These are phyloP conservation scores for Kodamaea sp. DNA, from an alignment of 1,139 yeast genomes.

Conservation along the genomic window DNA sequence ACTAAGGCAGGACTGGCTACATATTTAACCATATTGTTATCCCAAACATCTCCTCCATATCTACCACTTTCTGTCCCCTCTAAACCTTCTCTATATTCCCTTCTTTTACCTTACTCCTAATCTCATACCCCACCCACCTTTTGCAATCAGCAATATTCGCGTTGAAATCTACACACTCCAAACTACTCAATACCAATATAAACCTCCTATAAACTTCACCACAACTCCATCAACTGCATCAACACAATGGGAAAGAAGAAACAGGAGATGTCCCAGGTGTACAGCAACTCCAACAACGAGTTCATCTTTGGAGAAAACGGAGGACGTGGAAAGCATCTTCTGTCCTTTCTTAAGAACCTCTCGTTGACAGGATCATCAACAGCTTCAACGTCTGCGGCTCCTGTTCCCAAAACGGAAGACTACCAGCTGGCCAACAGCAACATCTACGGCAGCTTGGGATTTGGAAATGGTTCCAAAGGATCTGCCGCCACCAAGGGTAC, in stretches of 20 bases:
- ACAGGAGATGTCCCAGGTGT: slow-evolving; percentile 63
- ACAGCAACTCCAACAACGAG: slow-evolving; percentile 50
- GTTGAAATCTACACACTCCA: too few relatives aligned
- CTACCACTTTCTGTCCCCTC: too few relatives aligned
- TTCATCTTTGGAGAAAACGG: slow-evolving; percentile 69
- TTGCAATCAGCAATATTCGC: too few relatives aligned
- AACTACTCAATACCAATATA: too few relatives aligned
- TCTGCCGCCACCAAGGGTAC: slow-evolving; percentile 2
- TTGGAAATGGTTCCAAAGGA: not conserved
- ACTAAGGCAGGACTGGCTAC: too few relatives aligned
- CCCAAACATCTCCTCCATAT: too few relatives aligned
- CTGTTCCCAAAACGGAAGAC: slow-evolving; percentile 17
- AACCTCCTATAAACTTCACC: too few relatives aligned
- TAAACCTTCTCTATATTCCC: too few relatives aligned
- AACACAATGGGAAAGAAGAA: slow-evolving; percentile 52
- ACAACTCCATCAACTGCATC: too few relatives aligned
- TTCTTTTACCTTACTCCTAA: too few relatives aligned
- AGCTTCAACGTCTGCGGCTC: slow-evolving; percentile 2
- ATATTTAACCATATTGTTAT: too few relatives aligned
- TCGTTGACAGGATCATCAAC: slow-evolving; percentile 32
- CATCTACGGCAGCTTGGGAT: slow-evolving; percentile 39
- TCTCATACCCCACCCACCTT: too few relatives aligned
- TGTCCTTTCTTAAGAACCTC: slow-evolving; percentile 57
- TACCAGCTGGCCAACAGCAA: slow-evolving; percentile 36
- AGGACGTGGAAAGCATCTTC: slow-evolving; percentile 63